Evolutionary conservation across 208 protist genomes (phyloP).

Genomic region (Acanthamoeba lugdunensis): DNA sequence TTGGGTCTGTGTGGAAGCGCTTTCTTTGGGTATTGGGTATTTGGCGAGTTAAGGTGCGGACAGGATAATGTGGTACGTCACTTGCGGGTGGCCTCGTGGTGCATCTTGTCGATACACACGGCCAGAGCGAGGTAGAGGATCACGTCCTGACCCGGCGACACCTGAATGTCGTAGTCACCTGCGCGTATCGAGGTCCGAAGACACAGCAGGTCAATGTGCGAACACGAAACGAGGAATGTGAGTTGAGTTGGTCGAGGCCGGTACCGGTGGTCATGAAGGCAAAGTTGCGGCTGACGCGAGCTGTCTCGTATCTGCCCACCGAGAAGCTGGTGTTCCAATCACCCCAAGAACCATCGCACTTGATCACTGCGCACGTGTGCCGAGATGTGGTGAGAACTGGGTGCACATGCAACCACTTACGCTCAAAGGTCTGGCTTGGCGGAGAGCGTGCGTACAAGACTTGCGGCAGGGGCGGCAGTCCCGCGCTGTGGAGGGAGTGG

Average conservation of each 20-base stretch:
- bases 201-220: neutral
- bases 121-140: slow-evolving; percentile 54
- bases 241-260: neutral
- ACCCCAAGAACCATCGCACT: slow-evolving; percentile 54
- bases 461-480: slow-evolving; percentile 34
- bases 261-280: slow-evolving; percentile 62
- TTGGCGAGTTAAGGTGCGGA: no score
- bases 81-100: slow-evolving; percentile 56
- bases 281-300: slow-evolving; percentile 44
- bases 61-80: neutral
- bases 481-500: slow-evolving; percentile 6
- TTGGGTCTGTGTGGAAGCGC: no score
- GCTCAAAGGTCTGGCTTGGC: neutral
- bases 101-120: slow-evolving; percentile 62
- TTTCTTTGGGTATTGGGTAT: no score
- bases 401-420: neutral
- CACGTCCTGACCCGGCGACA: neutral
- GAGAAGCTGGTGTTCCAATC: slow-evolving; percentile 46
- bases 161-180: slow-evolving; percentile 31
- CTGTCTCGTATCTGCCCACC: neutral
- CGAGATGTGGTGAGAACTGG: neutral
- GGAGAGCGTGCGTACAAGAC: neutral
- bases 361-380: slow-evolving; percentile 3
- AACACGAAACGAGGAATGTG: neutral
- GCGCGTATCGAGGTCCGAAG: neutral